Percentiles rank a stretch among this genome's conserved stretches.
Evolutionary conservation across 2,329 filamentous ascomycete species (phyloP).

Genomic region (Venturia effusa): DNA sequence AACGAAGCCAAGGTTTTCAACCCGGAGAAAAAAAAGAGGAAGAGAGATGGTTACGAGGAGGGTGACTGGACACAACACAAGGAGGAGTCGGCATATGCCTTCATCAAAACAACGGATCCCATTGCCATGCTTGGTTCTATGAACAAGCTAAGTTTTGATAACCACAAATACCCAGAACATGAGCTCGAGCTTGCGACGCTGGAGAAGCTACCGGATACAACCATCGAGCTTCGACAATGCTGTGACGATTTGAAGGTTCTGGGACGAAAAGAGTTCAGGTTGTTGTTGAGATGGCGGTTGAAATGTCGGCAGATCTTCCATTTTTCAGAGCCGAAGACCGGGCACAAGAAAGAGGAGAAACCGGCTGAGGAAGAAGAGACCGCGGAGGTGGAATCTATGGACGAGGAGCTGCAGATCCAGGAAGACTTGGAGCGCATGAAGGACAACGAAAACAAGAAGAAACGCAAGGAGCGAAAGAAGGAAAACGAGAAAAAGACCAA

Average conservation of each 20-base stretch:
- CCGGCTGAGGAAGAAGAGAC: constrained; percentile 53
- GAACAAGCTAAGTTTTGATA: constrained; percentile 75
- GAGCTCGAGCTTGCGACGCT: constrained; percentile 71
- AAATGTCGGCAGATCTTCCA: constrained; percentile 86
- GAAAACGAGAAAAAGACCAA: constrained; percentile 93
- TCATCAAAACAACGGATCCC: constrained; percentile 86
- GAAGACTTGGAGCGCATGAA: constrained; percentile 75
- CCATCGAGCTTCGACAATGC: constrained; percentile 65
- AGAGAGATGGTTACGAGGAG: constrained; percentile 95
- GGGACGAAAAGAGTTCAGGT: constrained; percentile 88
- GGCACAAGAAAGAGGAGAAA: constrained; percentile 32
- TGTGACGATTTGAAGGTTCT: constrained; percentile 81
- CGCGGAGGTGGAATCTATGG: constrained; percentile 77
- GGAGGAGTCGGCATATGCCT: constrained; percentile 77
- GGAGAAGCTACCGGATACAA: constrained; percentile 77
- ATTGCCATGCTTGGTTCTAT: constrained; percentile 81
- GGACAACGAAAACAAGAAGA: constrained; percentile 65
- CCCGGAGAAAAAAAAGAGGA: constrained; percentile 86
- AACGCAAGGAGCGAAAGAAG: constrained; percentile 71
- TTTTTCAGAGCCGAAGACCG: constrained; percentile 62
- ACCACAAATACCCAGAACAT: constrained; percentile 43
- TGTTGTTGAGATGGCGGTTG: constrained; percentile 78
- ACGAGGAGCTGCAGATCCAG: constrained; percentile 85
- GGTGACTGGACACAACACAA: constrained; percentile 90
- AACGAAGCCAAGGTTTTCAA: constrained; percentile 98